phyloP scores from a whole-genome alignment of 2,329 filamentous ascomycete species.

The Balansia obtecta region DNA sequence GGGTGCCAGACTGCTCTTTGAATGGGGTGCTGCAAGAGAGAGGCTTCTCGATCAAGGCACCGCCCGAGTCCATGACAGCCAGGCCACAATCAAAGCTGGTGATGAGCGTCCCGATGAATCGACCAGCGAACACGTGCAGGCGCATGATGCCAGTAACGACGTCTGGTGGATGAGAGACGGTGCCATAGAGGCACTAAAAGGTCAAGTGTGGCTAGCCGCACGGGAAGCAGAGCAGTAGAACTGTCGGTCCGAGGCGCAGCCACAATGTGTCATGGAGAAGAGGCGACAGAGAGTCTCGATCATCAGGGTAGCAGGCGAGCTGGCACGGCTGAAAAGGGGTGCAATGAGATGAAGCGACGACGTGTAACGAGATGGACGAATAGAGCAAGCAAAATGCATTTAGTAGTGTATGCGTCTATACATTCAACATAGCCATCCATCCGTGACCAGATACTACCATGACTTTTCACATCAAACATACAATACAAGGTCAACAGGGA shows the following conservation, averaged over 20 bases:
- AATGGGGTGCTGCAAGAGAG: conserved; percentile 38
- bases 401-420: not conserved
- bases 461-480: too few relatives aligned
- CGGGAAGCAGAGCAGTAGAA: conserved; percentile 20
- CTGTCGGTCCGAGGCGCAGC: not conserved
- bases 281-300: not conserved
- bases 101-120: conserved; percentile 12
- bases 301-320: not conserved
- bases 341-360: not conserved
- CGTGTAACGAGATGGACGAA: not conserved
- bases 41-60: conserved; percentile 15
- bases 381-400: not conserved
- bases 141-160: conserved; percentile 13
- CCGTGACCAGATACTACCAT: not conserved
- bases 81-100: conserved; percentile 20
- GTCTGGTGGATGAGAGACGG: conserved; percentile 45
- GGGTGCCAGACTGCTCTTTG: conserved; percentile 40
- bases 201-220: conserved; percentile 39
- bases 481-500: not conserved
- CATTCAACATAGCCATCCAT: too few relatives aligned
- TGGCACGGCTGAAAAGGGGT: not conserved
- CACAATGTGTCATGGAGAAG: not conserved
- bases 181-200: conserved; percentile 42
- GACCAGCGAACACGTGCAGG: conserved; percentile 12
- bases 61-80: conserved; percentile 19